Base-by-base conservation (phyloP, 75 land plant species). In the Adiantum capillusveneris region DNA sequence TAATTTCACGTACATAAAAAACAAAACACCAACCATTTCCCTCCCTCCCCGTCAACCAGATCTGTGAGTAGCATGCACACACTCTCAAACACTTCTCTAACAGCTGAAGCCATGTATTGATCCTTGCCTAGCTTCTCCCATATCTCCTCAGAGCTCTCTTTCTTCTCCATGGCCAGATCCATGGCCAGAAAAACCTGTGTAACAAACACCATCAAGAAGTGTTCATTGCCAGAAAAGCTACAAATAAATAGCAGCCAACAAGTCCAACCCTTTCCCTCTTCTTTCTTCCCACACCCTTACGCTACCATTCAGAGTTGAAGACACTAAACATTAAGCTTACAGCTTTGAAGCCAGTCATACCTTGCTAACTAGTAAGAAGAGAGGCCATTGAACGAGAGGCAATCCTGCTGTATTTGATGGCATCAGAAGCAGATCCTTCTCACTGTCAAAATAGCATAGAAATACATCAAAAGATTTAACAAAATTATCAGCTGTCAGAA, bases 321-420 rank as follows among this genome's bases (percentile, higher is more conserved):
- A 0, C 28, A 22, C 6, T 1, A 39, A 17, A 1, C 12, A 12
- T 43, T 41, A n/a, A n/a, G n/a, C n/a, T n/a, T n/a, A n/a, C n/a
- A n/a, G n/a, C n/a, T 53, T 21, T 14, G 43, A 1, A 54, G 30
- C 45, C 29, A 60, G 26, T 52, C 59, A 36, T 7, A 93, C 98
- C 98, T 93, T 93, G 60, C 90, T 93, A 30, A 81, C 82, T 1
- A 93, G 60, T 59, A 93, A 86, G 68, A 93, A 93, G 24, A 93
- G 66, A 24, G 98, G 98, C 98, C 98, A 93, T 51, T 93, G 98
- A 11, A 93, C 91, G 24, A 90, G 63, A 68, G 65, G 57, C 28
- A 83, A 55, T 25, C 63, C 72, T 17, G 87, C 86, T 37, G 36
- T 57, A 68, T 89, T 89, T 56, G 74, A 74, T 9, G 95, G 95